Evolutionary conservation across 805 yeast genomes (phyloP).

Genomic region (Cyberlindnera sargentensis): DNA sequence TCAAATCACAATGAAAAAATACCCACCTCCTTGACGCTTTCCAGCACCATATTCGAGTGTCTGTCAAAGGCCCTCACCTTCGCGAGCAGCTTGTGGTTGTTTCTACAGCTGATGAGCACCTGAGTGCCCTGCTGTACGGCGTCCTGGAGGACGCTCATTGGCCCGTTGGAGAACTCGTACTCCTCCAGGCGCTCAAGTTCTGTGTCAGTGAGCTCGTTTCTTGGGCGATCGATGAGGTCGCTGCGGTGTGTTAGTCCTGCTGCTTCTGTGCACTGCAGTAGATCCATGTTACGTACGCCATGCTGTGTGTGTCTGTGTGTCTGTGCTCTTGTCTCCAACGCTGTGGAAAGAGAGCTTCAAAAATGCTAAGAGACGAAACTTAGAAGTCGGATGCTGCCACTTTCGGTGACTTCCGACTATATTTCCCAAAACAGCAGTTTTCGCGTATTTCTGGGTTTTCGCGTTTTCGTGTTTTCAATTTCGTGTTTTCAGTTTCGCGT

Average conservation of each 20-base stretch:
- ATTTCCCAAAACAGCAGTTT: too few species aligned
- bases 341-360: too few species aligned
- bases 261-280: slow-evolving; percentile 1
- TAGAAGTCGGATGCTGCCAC: not conserved
- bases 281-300: slow-evolving; percentile 15
- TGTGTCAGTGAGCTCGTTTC: slow-evolving; percentile 69
- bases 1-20: not conserved
- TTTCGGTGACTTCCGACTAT: not conserved
- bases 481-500: too few species aligned
- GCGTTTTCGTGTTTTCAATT: too few species aligned
- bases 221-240: slow-evolving; percentile 65
- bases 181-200: slow-evolving; percentile 83
- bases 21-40: slow-evolving; percentile 71
- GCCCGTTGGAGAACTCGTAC: slow-evolving; percentile 85
- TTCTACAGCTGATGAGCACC: slow-evolving; percentile 82
- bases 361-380: not conserved
- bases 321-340: too few species aligned
- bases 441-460: too few species aligned
- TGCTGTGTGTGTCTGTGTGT: not conserved
- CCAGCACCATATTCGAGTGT: slow-evolving; percentile 89
- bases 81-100: slow-evolving; percentile 86
- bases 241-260: slow-evolving; percentile 25
- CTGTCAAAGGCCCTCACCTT: slow-evolving; percentile 92
- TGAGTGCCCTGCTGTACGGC: slow-evolving; percentile 71
- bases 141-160: slow-evolving; percentile 78